Conservation (phyloP, 2,329 filamentous ascomycete genomes). For the Cryphonectria parasitica region DNA sequence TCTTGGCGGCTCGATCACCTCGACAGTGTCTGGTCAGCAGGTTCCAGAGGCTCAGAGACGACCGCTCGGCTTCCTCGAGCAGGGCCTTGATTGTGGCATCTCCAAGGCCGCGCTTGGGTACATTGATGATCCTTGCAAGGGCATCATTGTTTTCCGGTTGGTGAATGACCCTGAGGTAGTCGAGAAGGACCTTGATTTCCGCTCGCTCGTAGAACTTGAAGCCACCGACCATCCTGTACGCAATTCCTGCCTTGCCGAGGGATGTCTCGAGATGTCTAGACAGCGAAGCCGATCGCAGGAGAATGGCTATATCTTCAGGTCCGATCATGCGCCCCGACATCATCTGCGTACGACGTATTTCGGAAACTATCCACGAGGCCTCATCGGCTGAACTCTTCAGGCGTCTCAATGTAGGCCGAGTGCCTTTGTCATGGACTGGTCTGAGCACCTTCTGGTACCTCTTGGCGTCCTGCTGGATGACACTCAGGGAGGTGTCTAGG, state of each 20-base stretch:
- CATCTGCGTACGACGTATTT: constrained; percentile 72
- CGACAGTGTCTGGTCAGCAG: constrained; percentile 64
- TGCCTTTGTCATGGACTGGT: constrained; percentile 79
- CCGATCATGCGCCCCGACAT: constrained; percentile 76
- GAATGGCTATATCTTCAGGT: constrained; percentile 79
- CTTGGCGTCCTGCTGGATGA: constrained; percentile 87
- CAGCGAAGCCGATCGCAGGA: constrained; percentile 81
- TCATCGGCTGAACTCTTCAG: constrained; percentile 73
- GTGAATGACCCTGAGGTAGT: constrained; percentile 85
- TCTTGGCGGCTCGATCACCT: constrained; percentile 51
- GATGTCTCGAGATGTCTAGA: constrained; percentile 86
- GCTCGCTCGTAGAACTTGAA: constrained; percentile 88
- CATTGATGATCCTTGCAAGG: constrained; percentile 80
- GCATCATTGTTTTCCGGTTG: constrained; percentile 89
- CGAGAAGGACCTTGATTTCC: constrained; percentile 84
- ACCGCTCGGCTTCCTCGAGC: constrained; percentile 74
- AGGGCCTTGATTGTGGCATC: constrained; percentile 76
- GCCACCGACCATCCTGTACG: constrained; percentile 91
- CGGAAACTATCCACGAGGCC: constrained; percentile 85
- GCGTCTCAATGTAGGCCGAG: constrained; percentile 78
- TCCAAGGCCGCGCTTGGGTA: constrained; percentile 79
- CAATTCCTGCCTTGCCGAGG: constrained; percentile 77
- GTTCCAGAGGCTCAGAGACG: constrained; percentile 73
- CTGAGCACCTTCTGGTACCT: constrained; percentile 80
- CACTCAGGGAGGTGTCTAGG: constrained; percentile 74